Percentiles rank a stretch among this genome's conserved stretches.
Evolutionary conservation across 208 protist genomes (phyloP).

Genomic region (Blastocrithidia nonstop): DNA sequence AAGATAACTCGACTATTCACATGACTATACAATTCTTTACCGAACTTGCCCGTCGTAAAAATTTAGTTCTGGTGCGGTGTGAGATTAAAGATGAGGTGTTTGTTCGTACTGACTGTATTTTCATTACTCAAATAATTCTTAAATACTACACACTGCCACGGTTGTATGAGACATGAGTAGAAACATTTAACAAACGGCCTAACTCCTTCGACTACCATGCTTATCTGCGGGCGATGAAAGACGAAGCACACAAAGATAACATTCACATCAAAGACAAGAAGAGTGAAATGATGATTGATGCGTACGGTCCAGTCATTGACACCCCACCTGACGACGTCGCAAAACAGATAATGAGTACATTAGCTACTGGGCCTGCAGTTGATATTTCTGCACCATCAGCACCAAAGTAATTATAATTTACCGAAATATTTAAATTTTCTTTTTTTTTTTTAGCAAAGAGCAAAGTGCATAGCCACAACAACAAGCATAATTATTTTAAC

Average conservation of each 20-base stretch:
- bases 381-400: no score
- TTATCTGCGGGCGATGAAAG: slow-evolving; percentile 82
- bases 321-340: slow-evolving; percentile 63
- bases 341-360: slow-evolving; percentile 40
- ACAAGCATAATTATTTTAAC: not conserved
- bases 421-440: not conserved
- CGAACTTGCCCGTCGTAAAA: slow-evolving; percentile 69
- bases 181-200: slow-evolving; percentile 82
- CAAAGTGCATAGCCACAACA: slow-evolving; percentile 2
- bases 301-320: slow-evolving; percentile 73
- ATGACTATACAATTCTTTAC: slow-evolving; percentile 91
- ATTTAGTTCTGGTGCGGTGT: slow-evolving; percentile 77
- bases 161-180: slow-evolving; percentile 76
- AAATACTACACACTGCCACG: slow-evolving; percentile 82
- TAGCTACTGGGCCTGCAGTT: slow-evolving; percentile 17
- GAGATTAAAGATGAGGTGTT: slow-evolving; percentile 87
- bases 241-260: slow-evolving; percentile 71
- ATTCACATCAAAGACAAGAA: slow-evolving; percentile 84
- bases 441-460: not conserved
- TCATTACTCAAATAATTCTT: slow-evolving; percentile 80
- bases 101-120: slow-evolving; percentile 76
- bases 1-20: slow-evolving; percentile 67
- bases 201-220: slow-evolving; percentile 78
- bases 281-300: slow-evolving; percentile 29
- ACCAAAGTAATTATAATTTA: not conserved